Evolutionary conservation across 2,329 filamentous ascomycete species (phyloP), one percentile per base, ranked within the genome.

Genomic region (Penicillium sp.): DNA sequence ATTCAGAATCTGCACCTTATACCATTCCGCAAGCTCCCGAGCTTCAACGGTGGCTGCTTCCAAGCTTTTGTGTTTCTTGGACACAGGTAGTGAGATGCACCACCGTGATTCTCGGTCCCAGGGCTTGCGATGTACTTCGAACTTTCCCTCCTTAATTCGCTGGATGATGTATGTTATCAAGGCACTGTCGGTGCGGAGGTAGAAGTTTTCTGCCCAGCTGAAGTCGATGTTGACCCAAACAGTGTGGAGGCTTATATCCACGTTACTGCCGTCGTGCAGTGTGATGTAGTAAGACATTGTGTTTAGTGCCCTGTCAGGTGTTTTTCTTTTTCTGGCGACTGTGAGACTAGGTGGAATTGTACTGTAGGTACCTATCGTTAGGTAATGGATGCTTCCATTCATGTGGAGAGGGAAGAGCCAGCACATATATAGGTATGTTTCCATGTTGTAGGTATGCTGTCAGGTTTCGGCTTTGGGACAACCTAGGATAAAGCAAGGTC

Each of bases 81-180:
- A 43, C 18, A 41, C 39, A 12, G 46, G 46, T 6, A 48, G 14
- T 3, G 46, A 48, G 28, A 48, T 48, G 25, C 39, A 43, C 46
- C 46, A 48, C 9, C 39, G 27, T 13, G 1, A 11, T 25, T 13
- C 3, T 14, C 27, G 25, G 16, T 48, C 39, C 33, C 22, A 38
- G 3, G 46, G 46, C 12, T 36, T 25, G 8, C 8, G 4, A 16
- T 2, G 19, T 7, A 48, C 6, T 2, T 9, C 5, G 18, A 36
- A 43, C 12, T 30, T 43, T 11, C 7, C 11, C 12, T 48, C 46
- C 14, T 28, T 31, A 4, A 48, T 29, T 9, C 46, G 39, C 30
- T 43, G 30, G 11, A 48, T 18, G 4, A 48, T 42, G 10, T n/a
- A 18, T n/a, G 25, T 36, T 14, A 48, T 43, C 33, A 43, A 34